These are phyloP conservation scores for Globisporangium irregulare DNA, from an alignment of 352 stramenopile genomes.

Conservation along the genomic window DNA sequence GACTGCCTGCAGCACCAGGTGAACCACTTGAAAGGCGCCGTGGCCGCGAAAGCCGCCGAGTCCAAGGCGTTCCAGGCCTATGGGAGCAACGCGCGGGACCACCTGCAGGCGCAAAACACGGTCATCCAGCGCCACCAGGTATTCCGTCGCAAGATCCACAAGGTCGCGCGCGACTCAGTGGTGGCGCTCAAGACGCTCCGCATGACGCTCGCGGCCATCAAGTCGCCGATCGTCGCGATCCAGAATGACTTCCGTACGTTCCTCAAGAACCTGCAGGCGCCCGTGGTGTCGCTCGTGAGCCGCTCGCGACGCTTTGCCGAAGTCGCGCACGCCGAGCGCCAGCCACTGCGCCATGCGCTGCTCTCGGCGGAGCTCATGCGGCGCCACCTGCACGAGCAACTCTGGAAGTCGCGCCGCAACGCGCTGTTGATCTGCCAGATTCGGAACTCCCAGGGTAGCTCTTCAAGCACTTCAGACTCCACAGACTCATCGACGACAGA, in stretches of 20 bases:
- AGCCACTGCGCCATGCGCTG: constrained; percentile 45
- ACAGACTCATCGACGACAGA: neutral
- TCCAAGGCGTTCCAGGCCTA: constrained; percentile 73
- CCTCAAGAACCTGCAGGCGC: constrained; percentile 41
- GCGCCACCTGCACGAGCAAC: constrained; percentile 66
- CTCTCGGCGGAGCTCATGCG: constrained; percentile 38
- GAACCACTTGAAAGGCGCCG: constrained; percentile 68
- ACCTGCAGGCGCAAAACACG: constrained; percentile 53
- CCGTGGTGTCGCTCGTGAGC: constrained; percentile 48
- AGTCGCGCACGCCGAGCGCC: constrained; percentile 49
- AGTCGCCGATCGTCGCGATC: constrained; percentile 49
- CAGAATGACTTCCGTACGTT: constrained; percentile 52
- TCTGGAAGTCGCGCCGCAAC: constrained; percentile 56
- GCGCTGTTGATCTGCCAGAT: constrained; percentile 67
- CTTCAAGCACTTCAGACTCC: too few relatives aligned
- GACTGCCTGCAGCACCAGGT: constrained; percentile 62
- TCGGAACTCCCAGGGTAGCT: constrained; percentile 27
- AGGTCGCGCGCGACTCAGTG: constrained; percentile 40
- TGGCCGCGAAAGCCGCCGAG: constrained; percentile 68
- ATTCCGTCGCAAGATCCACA: constrained; percentile 48
- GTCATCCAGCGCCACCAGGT: constrained; percentile 53
- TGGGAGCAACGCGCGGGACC: constrained; percentile 52
- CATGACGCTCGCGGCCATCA: constrained; percentile 36
- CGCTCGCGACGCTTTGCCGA: constrained; percentile 46
- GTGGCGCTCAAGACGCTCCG: constrained; percentile 36